These are phyloP conservation scores for Cucurbita ficifolia DNA, from an alignment of 306 rosid species.

Conservation along the genomic window DNA sequence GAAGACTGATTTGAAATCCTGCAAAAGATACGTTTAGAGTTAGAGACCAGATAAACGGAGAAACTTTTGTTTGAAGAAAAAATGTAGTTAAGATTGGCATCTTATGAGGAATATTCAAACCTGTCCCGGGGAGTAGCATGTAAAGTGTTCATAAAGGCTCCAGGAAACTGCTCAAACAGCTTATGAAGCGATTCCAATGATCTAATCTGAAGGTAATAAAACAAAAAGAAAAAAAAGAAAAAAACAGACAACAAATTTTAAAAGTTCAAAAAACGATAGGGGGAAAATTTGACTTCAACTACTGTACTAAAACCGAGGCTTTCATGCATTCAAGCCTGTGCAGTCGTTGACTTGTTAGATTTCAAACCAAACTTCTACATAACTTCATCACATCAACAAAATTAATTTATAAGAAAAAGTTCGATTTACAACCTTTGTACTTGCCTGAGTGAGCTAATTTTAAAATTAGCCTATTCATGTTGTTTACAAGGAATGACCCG, in stretches of 20 bases:
- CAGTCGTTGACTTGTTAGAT: not conserved
- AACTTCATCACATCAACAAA: not conserved
- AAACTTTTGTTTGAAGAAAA: not conserved
- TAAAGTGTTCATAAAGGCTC: constrained; percentile 68
- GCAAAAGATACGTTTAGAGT: constrained; percentile 16
- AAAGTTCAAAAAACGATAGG: not conserved
- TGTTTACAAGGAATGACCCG: not conserved
- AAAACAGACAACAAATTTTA: not conserved
- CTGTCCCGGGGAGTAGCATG: constrained; percentile 48
- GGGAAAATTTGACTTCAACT: not conserved
- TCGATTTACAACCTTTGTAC: not conserved
- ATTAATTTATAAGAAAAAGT: not conserved
- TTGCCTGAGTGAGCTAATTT: not conserved
- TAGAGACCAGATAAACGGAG: not conserved
- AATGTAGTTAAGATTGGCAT: not conserved
- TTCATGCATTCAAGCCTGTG: not conserved
- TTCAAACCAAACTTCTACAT: not conserved
- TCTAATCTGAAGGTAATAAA: constrained; percentile 54
- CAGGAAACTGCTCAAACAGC: constrained; percentile 82
- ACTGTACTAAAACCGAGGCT: not conserved
- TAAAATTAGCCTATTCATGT: not conserved
- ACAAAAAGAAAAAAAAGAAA: not conserved
- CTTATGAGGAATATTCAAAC: constrained; percentile 10
- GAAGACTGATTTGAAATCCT: constrained; percentile 40
- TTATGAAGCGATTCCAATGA: constrained; percentile 77